A percentile compares a stretch with the other conserved stretches of the same genome.
phyloP scores from a whole-genome alignment of 2,329 filamentous ascomycete genomes.

The Epichloe coenophiala region DNA sequence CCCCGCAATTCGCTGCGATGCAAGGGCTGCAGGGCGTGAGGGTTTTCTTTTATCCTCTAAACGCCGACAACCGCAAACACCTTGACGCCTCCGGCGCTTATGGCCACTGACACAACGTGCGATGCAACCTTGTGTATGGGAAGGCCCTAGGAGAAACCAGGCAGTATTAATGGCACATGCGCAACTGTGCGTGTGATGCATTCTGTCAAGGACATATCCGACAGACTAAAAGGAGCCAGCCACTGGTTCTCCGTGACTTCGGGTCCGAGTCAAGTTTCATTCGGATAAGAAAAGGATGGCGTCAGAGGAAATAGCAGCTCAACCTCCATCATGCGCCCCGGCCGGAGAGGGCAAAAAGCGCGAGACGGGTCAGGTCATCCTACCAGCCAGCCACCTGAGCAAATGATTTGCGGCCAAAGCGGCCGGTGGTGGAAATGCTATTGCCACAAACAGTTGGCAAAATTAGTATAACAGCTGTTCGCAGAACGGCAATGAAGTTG shows the following conservation, averaged over 20 bases:
- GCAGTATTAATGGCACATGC: background rate
- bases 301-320: background rate
- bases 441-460: background rate
- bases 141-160: background rate
- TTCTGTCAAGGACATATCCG: background rate
- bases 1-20: background rate
- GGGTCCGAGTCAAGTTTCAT: constrained; percentile 4
- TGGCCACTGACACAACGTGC: background rate
- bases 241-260: constrained; percentile 1
- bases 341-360: background rate
- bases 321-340: background rate
- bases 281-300: constrained; percentile 2
- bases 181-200: background rate
- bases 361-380: background rate
- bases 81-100: background rate
- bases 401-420: background rate
- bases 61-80: background rate
- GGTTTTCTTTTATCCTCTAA: background rate
- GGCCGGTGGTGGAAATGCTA: background rate
- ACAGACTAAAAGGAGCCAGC: too few species aligned
- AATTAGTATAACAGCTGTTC: background rate
- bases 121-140: background rate
- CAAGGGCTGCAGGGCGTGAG: background rate
- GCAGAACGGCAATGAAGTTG: background rate
- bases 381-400: background rate